A percentile compares a stretch with the other conserved stretches of the same genome.
Evolutionary conservation across 2,329 filamentous ascomycete species (phyloP).

Genomic region (Penicillium sclerotiorum): DNA sequence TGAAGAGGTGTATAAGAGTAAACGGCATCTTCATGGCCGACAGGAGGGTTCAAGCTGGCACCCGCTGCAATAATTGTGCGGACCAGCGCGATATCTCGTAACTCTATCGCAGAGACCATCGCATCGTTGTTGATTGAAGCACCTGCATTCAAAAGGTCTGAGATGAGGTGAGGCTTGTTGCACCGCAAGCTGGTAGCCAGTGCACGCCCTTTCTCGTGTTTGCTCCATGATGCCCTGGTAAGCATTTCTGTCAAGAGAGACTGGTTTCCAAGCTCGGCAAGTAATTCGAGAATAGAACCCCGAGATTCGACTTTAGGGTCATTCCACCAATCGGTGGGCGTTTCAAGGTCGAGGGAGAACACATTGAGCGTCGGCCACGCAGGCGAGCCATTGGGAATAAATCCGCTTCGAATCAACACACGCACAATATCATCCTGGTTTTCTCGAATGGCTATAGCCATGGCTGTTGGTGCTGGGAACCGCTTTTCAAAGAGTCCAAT

Average conservation of each 20-base stretch:
- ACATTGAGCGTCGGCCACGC: background rate
- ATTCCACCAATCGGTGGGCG: background rate
- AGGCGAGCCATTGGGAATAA: background rate
- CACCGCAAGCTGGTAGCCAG: background rate
- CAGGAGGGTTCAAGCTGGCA: background rate
- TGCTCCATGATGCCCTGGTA: background rate
- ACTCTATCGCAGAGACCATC: background rate
- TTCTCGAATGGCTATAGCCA: background rate
- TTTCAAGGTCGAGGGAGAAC: background rate
- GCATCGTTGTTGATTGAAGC: background rate
- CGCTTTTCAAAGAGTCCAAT: background rate
- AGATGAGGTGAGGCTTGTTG: background rate
- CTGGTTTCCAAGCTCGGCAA: background rate
- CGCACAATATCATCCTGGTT: background rate
- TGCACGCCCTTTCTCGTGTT: background rate
- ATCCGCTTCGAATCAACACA: background rate
- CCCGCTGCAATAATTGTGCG: background rate
- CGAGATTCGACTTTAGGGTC: background rate
- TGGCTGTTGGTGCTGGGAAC: background rate
- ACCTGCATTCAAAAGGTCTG: background rate
- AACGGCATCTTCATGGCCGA: background rate
- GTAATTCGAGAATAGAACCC: background rate
- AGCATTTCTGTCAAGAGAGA: background rate
- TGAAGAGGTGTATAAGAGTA: background rate
- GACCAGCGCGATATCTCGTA: background rate